Conservation (phyloP, 768 basidiomycete genomes). For the Pleurotus tuoliensis region DNA sequence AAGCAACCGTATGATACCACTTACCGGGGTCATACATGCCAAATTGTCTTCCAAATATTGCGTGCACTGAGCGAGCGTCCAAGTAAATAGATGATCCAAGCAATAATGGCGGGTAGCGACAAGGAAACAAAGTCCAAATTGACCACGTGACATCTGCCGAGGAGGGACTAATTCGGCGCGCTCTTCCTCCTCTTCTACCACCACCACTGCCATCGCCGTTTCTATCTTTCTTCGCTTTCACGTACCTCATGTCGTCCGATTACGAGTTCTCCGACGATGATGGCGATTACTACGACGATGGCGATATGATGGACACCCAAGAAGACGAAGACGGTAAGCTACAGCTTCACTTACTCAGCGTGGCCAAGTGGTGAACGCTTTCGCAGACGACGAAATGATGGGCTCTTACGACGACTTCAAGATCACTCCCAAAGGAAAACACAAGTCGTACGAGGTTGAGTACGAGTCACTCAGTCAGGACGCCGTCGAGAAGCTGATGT, state of each 20-base stretch:
- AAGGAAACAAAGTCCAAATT: too few species aligned
- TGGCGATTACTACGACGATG: slow-evolving; percentile 54
- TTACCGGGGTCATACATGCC: too few species aligned
- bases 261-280: slow-evolving; percentile 72
- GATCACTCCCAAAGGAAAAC: slow-evolving; percentile 47
- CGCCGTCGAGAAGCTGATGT: slow-evolving; percentile 77
- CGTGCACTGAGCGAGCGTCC: too few species aligned
- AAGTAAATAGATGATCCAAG: too few species aligned
- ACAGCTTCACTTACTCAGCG: slow-evolving; percentile 4
- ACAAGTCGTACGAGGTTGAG: slow-evolving; percentile 83
- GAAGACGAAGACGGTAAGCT: slow-evolving; percentile 39
- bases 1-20: too few species aligned
- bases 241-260: slow-evolving; percentile 48
- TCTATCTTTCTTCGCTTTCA: background rate
- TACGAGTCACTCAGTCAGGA: slow-evolving; percentile 69
- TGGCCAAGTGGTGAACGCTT: slow-evolving; percentile 7
- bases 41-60: too few species aligned
- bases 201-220: background rate
- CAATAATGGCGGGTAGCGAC: too few species aligned
- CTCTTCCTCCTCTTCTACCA: background rate
- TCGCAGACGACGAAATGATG: slow-evolving; percentile 63
- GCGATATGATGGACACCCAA: slow-evolving; percentile 66
- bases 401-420: slow-evolving; percentile 62
- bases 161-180: too few species aligned
- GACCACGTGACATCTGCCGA: too few species aligned